Conservation (phyloP, 805 yeast species). For the Kodamaea kaohsiungensis region DNA sequence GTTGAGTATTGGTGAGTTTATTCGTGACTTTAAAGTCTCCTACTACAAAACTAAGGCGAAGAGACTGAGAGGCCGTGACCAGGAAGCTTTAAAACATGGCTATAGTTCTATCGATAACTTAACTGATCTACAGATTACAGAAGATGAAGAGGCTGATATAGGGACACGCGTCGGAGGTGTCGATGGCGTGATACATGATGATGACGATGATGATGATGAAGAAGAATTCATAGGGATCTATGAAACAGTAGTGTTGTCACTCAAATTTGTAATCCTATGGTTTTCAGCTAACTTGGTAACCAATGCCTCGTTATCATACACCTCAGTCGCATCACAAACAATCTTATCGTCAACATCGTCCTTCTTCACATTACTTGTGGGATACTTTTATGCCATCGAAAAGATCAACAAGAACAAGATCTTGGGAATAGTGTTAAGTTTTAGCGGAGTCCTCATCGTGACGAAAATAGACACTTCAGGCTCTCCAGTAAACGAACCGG, state of each 20-base stretch:
- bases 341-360: slow-evolving; percentile 90
- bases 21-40: slow-evolving; percentile 23
- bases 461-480: slow-evolving; percentile 63
- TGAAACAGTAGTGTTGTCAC: slow-evolving; percentile 74
- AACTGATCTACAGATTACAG: slow-evolving; percentile 13
- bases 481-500: slow-evolving; percentile 21
- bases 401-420: slow-evolving; percentile 63
- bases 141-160: slow-evolving; percentile 3
- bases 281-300: slow-evolving; percentile 85
- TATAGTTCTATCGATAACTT: slow-evolving; percentile 27
- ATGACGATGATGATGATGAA: slow-evolving; percentile 2
- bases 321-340: slow-evolving; percentile 93
- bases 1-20: slow-evolving; percentile 23
- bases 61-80: slow-evolving; percentile 22
- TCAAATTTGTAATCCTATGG: slow-evolving; percentile 88
- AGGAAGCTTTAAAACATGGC: slow-evolving; percentile 21
- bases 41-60: slow-evolving; percentile 15
- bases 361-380: slow-evolving; percentile 86
- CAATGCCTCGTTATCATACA: slow-evolving; percentile 82
- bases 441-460: slow-evolving; percentile 78
- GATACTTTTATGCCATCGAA: slow-evolving; percentile 73
- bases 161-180: background rate
- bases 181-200: background rate
- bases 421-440: slow-evolving; percentile 67
- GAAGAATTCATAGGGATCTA: slow-evolving; percentile 36